These are phyloP conservation scores for Aethionema arabicum DNA, from an alignment of 345 rosid species.

Conservation along the genomic window DNA sequence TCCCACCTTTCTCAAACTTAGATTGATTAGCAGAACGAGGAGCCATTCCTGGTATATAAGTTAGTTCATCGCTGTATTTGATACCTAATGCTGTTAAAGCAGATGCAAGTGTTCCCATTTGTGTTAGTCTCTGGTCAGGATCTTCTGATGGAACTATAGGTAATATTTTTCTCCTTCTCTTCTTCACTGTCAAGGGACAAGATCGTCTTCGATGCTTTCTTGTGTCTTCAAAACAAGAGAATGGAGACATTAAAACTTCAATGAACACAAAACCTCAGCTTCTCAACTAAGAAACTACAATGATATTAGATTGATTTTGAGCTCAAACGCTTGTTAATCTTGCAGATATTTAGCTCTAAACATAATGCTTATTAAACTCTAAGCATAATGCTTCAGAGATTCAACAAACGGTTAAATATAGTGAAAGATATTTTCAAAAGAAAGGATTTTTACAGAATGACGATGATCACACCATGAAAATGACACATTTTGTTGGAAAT, in stretches of 20 bases:
- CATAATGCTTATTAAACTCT: conserved; percentile 11
- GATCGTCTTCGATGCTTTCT: conserved; percentile 69
- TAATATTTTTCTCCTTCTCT: conserved; percentile 71
- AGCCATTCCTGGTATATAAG: conserved; percentile 64
- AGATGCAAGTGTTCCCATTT: conserved; percentile 83
- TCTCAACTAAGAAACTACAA: background rate
- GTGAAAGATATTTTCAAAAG: conserved; percentile 13
- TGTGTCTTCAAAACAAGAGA: conserved; percentile 26
- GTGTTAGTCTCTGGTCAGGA: conserved; percentile 55
- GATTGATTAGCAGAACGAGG: conserved; percentile 78
- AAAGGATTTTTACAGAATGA: conserved; percentile 15
- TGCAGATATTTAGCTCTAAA: conserved; percentile 3
- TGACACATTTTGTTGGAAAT: background rate
- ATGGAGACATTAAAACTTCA: background rate
- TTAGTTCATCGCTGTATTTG: conserved; percentile 66
- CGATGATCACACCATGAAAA: conserved; percentile 11
- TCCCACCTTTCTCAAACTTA: conserved; percentile 71
- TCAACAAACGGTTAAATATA: conserved; percentile 21
- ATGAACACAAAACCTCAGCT: background rate
- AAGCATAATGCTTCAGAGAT: background rate
- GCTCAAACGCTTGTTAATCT: background rate
- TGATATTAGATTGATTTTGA: background rate
- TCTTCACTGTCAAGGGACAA: conserved; percentile 65
- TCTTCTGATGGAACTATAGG: conserved; percentile 73
- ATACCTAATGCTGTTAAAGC: conserved; percentile 71